These are phyloP conservation scores for Wickerhamiella shivajii DNA, from an alignment of 805 yeast genomes.

Conservation along the genomic window DNA sequence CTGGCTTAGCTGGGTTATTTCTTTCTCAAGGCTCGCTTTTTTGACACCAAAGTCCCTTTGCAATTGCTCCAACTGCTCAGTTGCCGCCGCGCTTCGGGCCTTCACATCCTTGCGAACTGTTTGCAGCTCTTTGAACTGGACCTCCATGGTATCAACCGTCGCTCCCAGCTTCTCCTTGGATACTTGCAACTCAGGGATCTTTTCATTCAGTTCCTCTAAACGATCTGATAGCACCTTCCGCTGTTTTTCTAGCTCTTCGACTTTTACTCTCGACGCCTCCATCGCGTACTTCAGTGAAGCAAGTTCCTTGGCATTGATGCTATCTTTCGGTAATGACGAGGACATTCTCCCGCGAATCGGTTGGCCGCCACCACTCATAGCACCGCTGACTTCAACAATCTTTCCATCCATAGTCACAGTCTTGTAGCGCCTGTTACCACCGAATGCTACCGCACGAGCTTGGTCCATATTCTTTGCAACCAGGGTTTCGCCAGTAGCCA, in stretches of 20 bases:
- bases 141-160: background rate
- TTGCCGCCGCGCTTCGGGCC: background rate
- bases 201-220: no score
- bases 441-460: constrained; percentile 83
- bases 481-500: constrained; percentile 72
- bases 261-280: constrained; percentile 7
- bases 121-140: background rate
- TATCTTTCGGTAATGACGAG: background rate
- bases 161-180: no score
- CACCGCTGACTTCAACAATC: constrained; percentile 82
- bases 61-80: background rate
- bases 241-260: constrained; percentile 39
- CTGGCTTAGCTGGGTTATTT: constrained; percentile 34
- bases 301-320: constrained; percentile 9
- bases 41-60: background rate
- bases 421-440: constrained; percentile 51
- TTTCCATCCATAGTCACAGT: constrained; percentile 92
- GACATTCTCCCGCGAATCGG: constrained; percentile 63
- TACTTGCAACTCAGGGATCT: background rate
- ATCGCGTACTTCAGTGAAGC: constrained; percentile 10
- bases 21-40: constrained; percentile 28
- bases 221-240: constrained; percentile 36
- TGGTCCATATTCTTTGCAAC: constrained; percentile 66
- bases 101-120: background rate
- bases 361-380: constrained; percentile 92